Evolutionary conservation across 192 early-diverging fungal species (phyloP).

Genomic region (Coemansia sp.): DNA sequence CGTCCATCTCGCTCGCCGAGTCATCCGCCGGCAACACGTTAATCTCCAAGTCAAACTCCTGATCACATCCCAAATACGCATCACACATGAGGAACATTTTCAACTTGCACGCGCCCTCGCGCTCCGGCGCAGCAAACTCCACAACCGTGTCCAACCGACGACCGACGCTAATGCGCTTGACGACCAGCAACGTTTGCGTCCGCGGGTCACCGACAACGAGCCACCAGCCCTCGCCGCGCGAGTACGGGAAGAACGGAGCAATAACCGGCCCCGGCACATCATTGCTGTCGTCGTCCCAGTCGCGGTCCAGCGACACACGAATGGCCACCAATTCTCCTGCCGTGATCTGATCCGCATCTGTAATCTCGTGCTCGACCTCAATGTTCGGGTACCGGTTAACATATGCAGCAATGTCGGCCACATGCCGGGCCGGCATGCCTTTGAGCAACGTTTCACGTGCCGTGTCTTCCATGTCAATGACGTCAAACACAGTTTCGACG

Average conservation of each 20-base stretch:
- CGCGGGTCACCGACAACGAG: slow-evolving; percentile 83
- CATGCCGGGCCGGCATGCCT: slow-evolving; percentile 58
- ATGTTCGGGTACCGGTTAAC: slow-evolving; percentile 94
- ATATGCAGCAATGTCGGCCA: slow-evolving; percentile 76
- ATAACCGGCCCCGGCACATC: slow-evolving; percentile 80
- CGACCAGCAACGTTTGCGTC: slow-evolving; percentile 76
- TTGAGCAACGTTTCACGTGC: slow-evolving; percentile 67
- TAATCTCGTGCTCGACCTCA: slow-evolving; percentile 74
- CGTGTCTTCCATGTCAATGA: slow-evolving; percentile 92
- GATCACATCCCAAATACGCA: slow-evolving; percentile 90
- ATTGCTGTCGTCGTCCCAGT: slow-evolving; percentile 70
- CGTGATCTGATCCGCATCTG: slow-evolving; percentile 61
- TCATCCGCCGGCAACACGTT: slow-evolving; percentile 42
- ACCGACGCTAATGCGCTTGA: slow-evolving; percentile 82
- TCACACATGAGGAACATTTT: slow-evolving; percentile 95
- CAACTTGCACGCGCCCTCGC: slow-evolving; percentile 59
- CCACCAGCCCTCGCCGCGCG: slow-evolving; percentile 98
- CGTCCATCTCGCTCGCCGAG: slow-evolving; percentile 30
- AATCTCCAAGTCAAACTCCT: slow-evolving; percentile 81
- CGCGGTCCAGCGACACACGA: slow-evolving; percentile 76
- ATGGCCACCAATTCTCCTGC: slow-evolving; percentile 68
- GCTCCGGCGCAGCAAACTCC: slow-evolving; percentile 83
- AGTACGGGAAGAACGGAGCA: slow-evolving; percentile 88
- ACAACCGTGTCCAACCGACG: slow-evolving; percentile 63
- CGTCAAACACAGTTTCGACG: slow-evolving; percentile 86